phyloP scores from a whole-genome alignment of 2,329 filamentous ascomycete species.

The Cladophialophora chaetospira region DNA sequence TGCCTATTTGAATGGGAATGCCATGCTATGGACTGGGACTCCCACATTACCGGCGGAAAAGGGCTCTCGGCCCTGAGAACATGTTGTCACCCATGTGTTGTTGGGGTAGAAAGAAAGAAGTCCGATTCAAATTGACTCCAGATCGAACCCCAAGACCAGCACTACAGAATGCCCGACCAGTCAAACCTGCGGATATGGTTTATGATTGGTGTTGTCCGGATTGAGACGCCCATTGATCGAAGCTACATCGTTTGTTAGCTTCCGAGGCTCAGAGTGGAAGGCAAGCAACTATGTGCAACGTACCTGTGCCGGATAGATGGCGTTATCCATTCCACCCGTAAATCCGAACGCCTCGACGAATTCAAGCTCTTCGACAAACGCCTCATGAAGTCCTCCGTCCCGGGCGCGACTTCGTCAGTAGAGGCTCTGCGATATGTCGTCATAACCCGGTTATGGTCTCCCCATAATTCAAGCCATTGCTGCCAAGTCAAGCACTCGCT shows the following conservation, averaged over 20 bases:
- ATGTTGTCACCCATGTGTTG: too few species aligned
- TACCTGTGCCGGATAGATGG: not conserved
- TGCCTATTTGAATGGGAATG: slow-evolving; percentile 14
- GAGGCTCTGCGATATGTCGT: not conserved
- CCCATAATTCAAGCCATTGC: not conserved
- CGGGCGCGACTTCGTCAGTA: not conserved
- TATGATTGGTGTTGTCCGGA: not conserved
- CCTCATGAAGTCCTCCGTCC: not conserved
- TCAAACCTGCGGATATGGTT: not conserved
- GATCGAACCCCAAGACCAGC: too few species aligned
- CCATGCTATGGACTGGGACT: slow-evolving; percentile 5
- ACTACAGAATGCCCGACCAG: not conserved
- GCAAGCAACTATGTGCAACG: not conserved
- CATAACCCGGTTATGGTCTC: not conserved
- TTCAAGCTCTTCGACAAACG: not conserved
- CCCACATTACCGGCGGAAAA: not conserved
- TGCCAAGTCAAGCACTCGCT: not conserved
- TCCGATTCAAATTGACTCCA: too few species aligned
- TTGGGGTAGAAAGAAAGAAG: too few species aligned
- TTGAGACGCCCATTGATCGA: not conserved
- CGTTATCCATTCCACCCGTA: not conserved
- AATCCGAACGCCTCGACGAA: not conserved
- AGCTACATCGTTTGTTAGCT: not conserved
- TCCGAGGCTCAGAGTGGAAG: not conserved
- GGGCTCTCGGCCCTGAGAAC: slow-evolving; percentile 3